Evolutionary conservation across 2,329 filamentous ascomycete species (phyloP), one percentile per base, ranked within the genome.

Genomic region (Teratosphaeria destructans): DNA sequence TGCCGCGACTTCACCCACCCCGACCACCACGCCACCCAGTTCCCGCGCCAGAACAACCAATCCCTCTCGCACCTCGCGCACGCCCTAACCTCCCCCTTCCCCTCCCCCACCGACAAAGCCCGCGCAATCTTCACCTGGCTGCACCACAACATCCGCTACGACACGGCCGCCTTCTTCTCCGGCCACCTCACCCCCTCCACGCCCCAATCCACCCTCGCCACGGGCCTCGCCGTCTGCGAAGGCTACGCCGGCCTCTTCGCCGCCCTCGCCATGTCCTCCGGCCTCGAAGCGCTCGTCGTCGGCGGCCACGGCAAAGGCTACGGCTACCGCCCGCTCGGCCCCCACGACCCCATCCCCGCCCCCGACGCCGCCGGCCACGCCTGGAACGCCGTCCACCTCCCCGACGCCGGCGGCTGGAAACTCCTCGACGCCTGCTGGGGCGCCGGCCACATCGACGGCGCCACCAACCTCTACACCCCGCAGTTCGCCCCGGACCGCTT

Each of bases 351-450:
- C 0, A 72, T 87, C 0, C 92, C 92, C 2, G 81, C 80, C 23
- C 77, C 85, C 57, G 76, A 68, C 3, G 67, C 82, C 0, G 79
- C 83, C 1, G 52, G 53, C 27, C 93, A 97, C 73, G 93, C 94
- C 0, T 96, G 94, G 94, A 96, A 96, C 69, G 92, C 89, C 0
- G 90, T 96, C 6, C 66, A 67, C 54, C 90, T 97, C 29, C 29
- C 29, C 60, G 93, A 97, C 67, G 26, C 16, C 14, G 90, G 89
- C 2, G 83, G 85, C 64, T 97, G 93, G 93, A 96, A 96, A 74
- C 81, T 97, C 1, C 76, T 97, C 55, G 94, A 99, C 69, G 75
- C 88, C 0, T 97, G 93, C 71, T 99, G 94, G 94, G 94, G 94
- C 47, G 90, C 93, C 0, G 93, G 93, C 1, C 78, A 83, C 62